Evolutionary conservation across 257 asterid genomes (phyloP).

Genomic region (Osmanthus fragrans): DNA sequence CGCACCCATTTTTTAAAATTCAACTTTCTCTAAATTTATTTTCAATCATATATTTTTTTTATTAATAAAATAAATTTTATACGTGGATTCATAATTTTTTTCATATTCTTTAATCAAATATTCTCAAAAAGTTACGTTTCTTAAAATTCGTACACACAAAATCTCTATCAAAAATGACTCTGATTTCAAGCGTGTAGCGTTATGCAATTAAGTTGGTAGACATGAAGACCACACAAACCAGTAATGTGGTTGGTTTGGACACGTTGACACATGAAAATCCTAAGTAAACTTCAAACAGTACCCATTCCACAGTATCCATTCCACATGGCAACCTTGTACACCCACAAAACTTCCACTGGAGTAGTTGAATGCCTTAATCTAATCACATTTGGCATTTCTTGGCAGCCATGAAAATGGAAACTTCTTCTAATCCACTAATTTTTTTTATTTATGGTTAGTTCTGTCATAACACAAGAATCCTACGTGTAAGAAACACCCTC

Average conservation of each 20-base stretch:
- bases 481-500: neutral
- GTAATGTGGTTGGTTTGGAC: slow-evolving; percentile 1
- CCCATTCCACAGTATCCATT: slow-evolving; percentile 23
- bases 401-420: neutral
- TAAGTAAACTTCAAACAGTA: slow-evolving; percentile 8
- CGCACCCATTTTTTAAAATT: no score
- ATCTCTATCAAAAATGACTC: no score
- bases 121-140: no score
- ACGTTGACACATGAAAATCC: slow-evolving; percentile 7
- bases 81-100: no score
- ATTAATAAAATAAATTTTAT: no score
- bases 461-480: neutral
- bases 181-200: no score
- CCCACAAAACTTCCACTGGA: slow-evolving; percentile 5
- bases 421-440: slow-evolving; percentile 4
- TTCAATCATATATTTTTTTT: no score
- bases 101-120: no score
- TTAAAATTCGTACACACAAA: no score
- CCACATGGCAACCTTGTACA: slow-evolving; percentile 31
- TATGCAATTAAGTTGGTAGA: no score
- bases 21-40: no score
- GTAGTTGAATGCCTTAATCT: neutral
- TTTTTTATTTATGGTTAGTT: neutral
- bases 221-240: no score
- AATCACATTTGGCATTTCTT: neutral